These are phyloP conservation scores for Neonothopanus nambi DNA, from an alignment of 1,284 basidiomycete species.

Conservation along the genomic window DNA sequence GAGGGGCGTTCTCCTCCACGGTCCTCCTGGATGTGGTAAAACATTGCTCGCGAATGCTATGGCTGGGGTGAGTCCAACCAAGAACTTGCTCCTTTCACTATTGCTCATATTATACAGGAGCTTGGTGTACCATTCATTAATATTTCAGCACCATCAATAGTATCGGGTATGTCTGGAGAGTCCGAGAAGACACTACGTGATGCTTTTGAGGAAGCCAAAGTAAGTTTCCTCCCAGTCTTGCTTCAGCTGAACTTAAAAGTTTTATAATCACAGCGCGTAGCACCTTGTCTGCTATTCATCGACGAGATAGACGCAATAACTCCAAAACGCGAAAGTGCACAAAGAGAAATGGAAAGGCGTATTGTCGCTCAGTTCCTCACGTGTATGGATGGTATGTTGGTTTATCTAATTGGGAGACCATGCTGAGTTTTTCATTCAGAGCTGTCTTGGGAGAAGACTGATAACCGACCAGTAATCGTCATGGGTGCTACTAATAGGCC, in stretches of 20 bases:
- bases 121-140: slow-evolving; percentile 90
- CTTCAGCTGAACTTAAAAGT: not conserved
- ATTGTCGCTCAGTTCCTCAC: slow-evolving; percentile 98
- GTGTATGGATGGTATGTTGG: slow-evolving; percentile 86
- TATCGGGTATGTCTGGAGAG: slow-evolving; percentile 97
- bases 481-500: slow-evolving; percentile 97
- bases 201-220: slow-evolving; percentile 95
- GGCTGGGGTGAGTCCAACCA: slow-evolving; percentile 72
- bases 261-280: slow-evolving; percentile 66
- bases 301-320: slow-evolving; percentile 99
- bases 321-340: slow-evolving; percentile 95
- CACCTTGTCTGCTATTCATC: slow-evolving; percentile 90
- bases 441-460: slow-evolving; percentile 89
- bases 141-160: slow-evolving; percentile 92
- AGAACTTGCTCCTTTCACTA: not conserved
- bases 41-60: slow-evolving; percentile 91
- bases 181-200: slow-evolving; percentile 95
- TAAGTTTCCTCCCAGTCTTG: slow-evolving; percentile 27
- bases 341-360: slow-evolving; percentile 95
- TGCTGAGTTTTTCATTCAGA: slow-evolving; percentile 45
- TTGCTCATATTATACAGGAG: slow-evolving; percentile 58
- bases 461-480: slow-evolving; percentile 89
- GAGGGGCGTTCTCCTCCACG: slow-evolving; percentile 91
- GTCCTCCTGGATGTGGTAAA: slow-evolving; percentile 97
- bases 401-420: not conserved